Base-by-base conservation (phyloP, 257 asterid species). In the Solanum rostratum region DNA sequence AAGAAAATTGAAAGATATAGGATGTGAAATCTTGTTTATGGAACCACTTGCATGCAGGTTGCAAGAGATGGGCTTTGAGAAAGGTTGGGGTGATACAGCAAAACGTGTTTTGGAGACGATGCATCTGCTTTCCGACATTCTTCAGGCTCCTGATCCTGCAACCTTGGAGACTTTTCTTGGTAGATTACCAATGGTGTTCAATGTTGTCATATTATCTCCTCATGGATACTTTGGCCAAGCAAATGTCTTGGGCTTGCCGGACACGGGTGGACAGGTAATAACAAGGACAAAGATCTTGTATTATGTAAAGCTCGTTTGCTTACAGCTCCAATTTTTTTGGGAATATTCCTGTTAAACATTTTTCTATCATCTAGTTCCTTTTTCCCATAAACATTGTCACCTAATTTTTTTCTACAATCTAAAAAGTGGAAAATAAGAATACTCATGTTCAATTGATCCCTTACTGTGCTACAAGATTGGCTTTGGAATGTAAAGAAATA, bases 151-250 rank as follows among this genome's bases (percentile, higher is more conserved):
- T 14, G 99, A 95, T 84, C 94, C 99, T 9, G 85, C 97, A 50
- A 93, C 95, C 19, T 85, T 97, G 10, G 99, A 97, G 86, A 91
- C 88, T 53, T 97, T 97, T 89, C 98, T 97, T 84, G 97, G 99
- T 86, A 92, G 98, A 91, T 70, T 95, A 84, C 98, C 99, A 11
- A 97, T 97, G 97, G 97, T 97, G 87, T 97, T 95, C 84, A 92
- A 95, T 85, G 99, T 97, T 71, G 98, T 89, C 88, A 91, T 97
- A 90, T 86, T 97, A 86, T 97, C 99, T 0, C 85, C 93, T 60
- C 99, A 97, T 82, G 99, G 99, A 82, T 97, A 93, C 89, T 97
- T 97, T 88, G 98, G 99, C 79, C 99, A 97, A 88, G 99, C 97
- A 86, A 97, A 97, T 90, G 99, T 97, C 78, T 91, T 97, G 83